Percentiles rank a stretch among this genome's conserved stretches.
These are phyloP conservation scores for Petrea volubilis DNA, from an alignment of 257 asterid genomes.

Conservation along the genomic window DNA sequence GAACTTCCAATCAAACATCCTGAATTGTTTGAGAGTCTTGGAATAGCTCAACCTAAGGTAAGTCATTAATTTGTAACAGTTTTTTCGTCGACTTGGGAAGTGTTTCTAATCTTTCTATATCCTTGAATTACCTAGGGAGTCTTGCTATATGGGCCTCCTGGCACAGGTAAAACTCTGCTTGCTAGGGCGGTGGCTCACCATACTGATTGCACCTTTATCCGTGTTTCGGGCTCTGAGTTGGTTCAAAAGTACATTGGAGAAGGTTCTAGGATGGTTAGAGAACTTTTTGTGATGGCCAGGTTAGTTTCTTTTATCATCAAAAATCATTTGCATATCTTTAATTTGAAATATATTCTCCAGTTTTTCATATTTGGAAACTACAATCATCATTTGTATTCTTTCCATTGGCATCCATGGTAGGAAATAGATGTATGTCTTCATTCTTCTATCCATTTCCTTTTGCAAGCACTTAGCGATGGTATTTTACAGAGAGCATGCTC, in stretches of 20 bases:
- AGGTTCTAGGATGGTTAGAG: constrained; percentile 93
- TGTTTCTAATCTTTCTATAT: constrained; percentile 7
- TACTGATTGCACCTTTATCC: constrained; percentile 61
- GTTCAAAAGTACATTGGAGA: constrained; percentile 63
- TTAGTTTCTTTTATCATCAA: constrained; percentile 25
- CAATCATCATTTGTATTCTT: neutral
- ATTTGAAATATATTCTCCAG: neutral
- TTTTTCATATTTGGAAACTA: neutral
- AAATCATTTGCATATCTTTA: neutral
- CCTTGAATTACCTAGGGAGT: constrained; percentile 48
- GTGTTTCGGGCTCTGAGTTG: constrained; percentile 64
- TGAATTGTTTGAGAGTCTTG: constrained; percentile 63
- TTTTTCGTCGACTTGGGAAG: neutral
- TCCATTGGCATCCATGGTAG: neutral
- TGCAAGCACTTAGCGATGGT: constrained; percentile 2
- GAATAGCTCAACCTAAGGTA: constrained; percentile 84
- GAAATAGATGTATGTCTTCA: neutral
- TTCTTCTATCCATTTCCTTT: neutral
- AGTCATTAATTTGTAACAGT: neutral
- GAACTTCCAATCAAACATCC: constrained; percentile 74
- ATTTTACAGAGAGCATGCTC: constrained; percentile 78
- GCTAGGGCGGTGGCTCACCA: constrained; percentile 74
- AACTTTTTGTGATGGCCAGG: constrained; percentile 98
- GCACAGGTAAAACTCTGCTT: constrained; percentile 63
- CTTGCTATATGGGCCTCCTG: constrained; percentile 68